Evolutionary conservation across 225 moss, liverwort and hornwort genomes (phyloP), one percentile per base, ranked within the genome.

Genomic region (Marchantia polymorpha): DNA sequence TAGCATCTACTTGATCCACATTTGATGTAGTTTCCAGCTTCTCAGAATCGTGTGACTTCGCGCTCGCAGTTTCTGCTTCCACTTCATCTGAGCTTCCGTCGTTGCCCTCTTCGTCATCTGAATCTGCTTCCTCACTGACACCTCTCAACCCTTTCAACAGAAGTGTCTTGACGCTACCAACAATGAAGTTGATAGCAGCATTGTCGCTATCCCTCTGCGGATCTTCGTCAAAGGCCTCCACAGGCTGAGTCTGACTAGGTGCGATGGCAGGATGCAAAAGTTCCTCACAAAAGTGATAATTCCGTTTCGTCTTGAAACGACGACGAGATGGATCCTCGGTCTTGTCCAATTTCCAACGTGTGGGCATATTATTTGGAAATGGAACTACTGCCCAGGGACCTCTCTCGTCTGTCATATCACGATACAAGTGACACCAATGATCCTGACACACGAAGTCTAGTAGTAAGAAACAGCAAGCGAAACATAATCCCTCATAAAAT

Each of bases 341-440:
- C 86, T 91, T 93, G 74, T 91, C 93, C 81, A 93, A 79, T 76
- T 91, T 91, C 93, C 91, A 91, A 27, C 90, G 83, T 74, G 84
- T 85, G 61, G 77, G 79, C 31, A 82, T 79, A 82, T 87, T 86
- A 80, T 89, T 92, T 82, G 93, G 89, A 61, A 89, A 93, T 31
- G 91, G 85, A 23, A 91, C 87, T 66, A 90, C 89, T 71, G 91
- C 91, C 91, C 93, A 93, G n/a, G 93, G 91, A 12, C 91, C 93
- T 84, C 91, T 89, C 85, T 91, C 93, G 81, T 93, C 91, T 76
- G 90, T 89, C 84, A 91, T 86, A 77, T 90, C 87, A 69, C 91
- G 93, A 56, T 91, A 91, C 84, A 93, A 83, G 86, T 93, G 93
- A 80, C 91, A 93, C 93, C 93, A 93, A 27, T 90, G 91, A 68